Evolutionary conservation across 2,329 filamentous ascomycete genomes (phyloP), one percentile per base, ranked within the genome.

Genomic region (Fragosphaeria purpurea): DNA sequence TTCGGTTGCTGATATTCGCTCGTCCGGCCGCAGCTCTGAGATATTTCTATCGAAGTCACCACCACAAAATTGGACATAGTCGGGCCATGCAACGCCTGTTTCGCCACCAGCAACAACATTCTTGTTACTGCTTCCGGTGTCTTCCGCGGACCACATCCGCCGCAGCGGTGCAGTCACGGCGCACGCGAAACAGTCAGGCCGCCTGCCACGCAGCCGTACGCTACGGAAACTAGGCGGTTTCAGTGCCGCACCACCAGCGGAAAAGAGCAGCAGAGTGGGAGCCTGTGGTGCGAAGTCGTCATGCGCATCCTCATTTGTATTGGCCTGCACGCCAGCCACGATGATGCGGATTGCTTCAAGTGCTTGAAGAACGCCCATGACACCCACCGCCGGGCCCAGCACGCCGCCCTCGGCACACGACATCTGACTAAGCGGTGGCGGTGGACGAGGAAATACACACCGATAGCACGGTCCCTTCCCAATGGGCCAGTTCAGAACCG

Each of bases 341-440:
- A 96, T 74, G n/a, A 96, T 66, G 63, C 94, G 93, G 60, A 97
- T 82, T 0, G 88, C 82, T 67, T 97, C 89, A 1, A 95, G 71
- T 0, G 93, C 91, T 69, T 97, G 93, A 50, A 97, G 69, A 0
- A 95, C 83, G 7, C 93, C 93, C 88, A 98, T 96, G 0, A 82
- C 76, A 0, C 93, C 93, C 0, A 98, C 93, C 0, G 96, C 89
- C 0, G 93, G 90, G 0, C 93, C 93, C 1, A 98, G 61, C 7
- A 98, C 89, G 0, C 93, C 93, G 8, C 90, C 91, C 63, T 98
- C 93, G 41, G 90, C 88, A 61, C 93, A 98, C 53, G 84, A 88
- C 1, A 88, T 75, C 1, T 96, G 84, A 51, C 80, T 88, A 41
- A 86, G 86, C 0, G 87, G 79, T 0, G 91, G 89, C 0, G 93